phyloP scores from a whole-genome alignment of 2,329 filamentous ascomycete genomes.

The Ophiostoma himal-ulmi region DNA sequence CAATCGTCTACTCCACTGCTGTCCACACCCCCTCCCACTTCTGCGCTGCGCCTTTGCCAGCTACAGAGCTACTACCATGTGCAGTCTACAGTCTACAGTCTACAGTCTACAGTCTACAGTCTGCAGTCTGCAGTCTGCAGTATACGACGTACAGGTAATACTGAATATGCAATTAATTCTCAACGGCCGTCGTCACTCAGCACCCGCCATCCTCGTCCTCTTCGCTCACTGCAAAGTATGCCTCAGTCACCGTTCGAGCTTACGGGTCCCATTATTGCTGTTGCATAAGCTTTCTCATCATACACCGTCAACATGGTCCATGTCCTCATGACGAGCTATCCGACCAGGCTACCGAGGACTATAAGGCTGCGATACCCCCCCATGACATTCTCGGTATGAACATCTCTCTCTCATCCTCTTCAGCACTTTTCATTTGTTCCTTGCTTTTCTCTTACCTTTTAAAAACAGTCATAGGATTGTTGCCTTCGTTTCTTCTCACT shows the following conservation, averaged over 20 bases:
- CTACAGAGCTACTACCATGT: slow-evolving; percentile 26
- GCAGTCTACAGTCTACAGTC: not conserved
- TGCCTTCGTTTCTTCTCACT: slow-evolving; percentile 22
- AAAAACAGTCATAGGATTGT: slow-evolving; percentile 21
- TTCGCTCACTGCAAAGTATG: slow-evolving; percentile 22
- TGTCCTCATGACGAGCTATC: slow-evolving; percentile 30
- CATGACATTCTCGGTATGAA: slow-evolving; percentile 28
- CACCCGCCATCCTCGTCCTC: not conserved
- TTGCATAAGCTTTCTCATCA: slow-evolving; percentile 25
- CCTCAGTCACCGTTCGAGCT: slow-evolving; percentile 25
- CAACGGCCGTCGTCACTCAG: not conserved
- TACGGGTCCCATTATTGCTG: slow-evolving; percentile 16
- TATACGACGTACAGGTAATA: not conserved
- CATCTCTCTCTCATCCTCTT: slow-evolving; percentile 26
- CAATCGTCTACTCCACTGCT: not conserved
- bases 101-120: not conserved
- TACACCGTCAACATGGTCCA: slow-evolving; percentile 22
- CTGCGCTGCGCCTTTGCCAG: slow-evolving; percentile 13
- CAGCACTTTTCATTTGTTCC: slow-evolving; percentile 29
- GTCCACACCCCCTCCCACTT: slow-evolving; percentile 6
- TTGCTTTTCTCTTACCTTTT: slow-evolving; percentile 11
- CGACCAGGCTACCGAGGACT: slow-evolving; percentile 37
- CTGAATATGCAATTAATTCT: not conserved
- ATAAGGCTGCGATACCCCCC: slow-evolving; percentile 51
- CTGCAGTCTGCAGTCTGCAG: too few species aligned